These are phyloP conservation scores for Carallia pectinifolia DNA, from an alignment of 345 rosid genomes.

Conservation along the genomic window DNA sequence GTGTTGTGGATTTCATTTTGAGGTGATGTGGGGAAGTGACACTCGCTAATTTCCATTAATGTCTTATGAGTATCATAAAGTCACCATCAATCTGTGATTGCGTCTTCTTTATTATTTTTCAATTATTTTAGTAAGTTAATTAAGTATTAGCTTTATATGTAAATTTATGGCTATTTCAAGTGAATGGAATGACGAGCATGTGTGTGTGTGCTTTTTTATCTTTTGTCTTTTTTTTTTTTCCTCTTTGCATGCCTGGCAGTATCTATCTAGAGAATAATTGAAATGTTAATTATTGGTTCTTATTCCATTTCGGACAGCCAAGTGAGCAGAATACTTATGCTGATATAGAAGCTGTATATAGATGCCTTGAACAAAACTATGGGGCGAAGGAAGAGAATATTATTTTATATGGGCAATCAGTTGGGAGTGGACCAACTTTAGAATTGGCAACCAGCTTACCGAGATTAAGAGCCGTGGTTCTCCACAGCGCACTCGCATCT, in stretches of 20 bases:
- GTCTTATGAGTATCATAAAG: too few relatives aligned
- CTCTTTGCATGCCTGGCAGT: background rate
- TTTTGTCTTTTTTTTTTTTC: background rate
- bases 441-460: conserved; percentile 74
- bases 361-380: conserved; percentile 72
- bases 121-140: too few relatives aligned
- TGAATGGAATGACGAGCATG: background rate
- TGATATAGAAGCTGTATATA: conserved; percentile 86
- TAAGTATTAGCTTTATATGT: too few relatives aligned
- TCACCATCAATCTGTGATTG: too few relatives aligned
- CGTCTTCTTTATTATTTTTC: too few relatives aligned
- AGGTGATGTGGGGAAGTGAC: too few relatives aligned
- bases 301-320: conserved; percentile 50
- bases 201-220: background rate
- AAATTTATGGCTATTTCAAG: too few relatives aligned
- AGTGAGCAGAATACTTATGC: conserved; percentile 82
- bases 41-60: too few relatives aligned
- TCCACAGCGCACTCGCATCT: conserved; percentile 88
- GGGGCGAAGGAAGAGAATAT: conserved; percentile 81
- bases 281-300: conserved; percentile 11
- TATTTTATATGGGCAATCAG: conserved; percentile 88
- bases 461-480: conserved; percentile 81
- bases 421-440: conserved; percentile 93
- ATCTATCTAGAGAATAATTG: conserved; percentile 5
- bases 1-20: too few relatives aligned